Percentiles rank a stretch among this genome's conserved stretches.
phyloP scores from a whole-genome alignment of 306 rosid genomes.

The Lathyrus sativus region DNA sequence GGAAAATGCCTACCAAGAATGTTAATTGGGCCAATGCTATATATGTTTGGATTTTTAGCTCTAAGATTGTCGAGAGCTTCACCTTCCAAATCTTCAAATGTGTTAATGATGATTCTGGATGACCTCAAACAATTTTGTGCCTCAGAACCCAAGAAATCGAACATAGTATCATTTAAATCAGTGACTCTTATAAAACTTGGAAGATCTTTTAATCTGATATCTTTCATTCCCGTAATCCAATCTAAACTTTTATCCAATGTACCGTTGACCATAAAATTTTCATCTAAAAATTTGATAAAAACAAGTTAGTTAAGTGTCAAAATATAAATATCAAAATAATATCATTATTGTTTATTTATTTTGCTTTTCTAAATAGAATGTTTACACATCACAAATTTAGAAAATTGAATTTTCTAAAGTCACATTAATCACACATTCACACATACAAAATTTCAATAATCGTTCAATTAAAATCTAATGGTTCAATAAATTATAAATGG shows the following conservation, averaged over 20 bases:
- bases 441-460: too few relatives aligned
- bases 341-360: too few relatives aligned
- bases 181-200: constrained; percentile 33
- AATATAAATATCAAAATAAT: too few relatives aligned
- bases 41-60: constrained; percentile 14
- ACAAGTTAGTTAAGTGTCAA: not conserved
- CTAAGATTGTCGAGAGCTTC: constrained; percentile 1
- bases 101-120: constrained; percentile 26
- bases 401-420: too few relatives aligned
- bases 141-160: constrained; percentile 21
- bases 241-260: constrained; percentile 9
- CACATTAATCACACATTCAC: too few relatives aligned
- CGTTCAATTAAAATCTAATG: too few relatives aligned
- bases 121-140: constrained; percentile 8
- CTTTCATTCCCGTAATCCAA: constrained; percentile 29
- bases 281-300: not conserved
- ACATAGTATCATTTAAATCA: constrained; percentile 12
- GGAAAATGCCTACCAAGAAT: constrained; percentile 20
- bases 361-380: too few relatives aligned
- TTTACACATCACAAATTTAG: too few relatives aligned
- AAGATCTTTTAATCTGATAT: constrained; percentile 25
- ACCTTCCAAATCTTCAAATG: constrained; percentile 29
- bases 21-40: constrained; percentile 26
- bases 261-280: constrained; percentile 4
- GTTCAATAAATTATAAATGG: too few relatives aligned